Percentiles rank a stretch among this genome's conserved stretches.
Conservation (phyloP, 129 eudicot species). For the Centaurea solstitialis region DNA sequence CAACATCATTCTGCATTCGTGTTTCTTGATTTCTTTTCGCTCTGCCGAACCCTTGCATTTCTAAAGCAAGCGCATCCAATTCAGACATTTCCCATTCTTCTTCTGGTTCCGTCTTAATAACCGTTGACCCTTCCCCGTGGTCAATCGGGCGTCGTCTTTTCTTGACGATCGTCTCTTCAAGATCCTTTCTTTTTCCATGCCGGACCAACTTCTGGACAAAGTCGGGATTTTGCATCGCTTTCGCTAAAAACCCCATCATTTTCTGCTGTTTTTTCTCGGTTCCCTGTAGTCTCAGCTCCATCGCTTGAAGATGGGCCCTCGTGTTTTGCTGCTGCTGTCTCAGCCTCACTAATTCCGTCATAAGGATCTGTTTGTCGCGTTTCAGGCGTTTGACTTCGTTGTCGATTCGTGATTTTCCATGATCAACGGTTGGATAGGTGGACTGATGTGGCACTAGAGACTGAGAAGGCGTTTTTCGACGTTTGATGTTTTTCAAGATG, state of each 20-base stretch:
- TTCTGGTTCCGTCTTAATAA: constrained; percentile 58
- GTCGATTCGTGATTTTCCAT: constrained; percentile 60
- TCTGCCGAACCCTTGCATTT: constrained; percentile 87
- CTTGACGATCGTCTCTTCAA: constrained; percentile 58
- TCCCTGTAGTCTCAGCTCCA: constrained; percentile 79
- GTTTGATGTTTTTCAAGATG: constrained; percentile 61
- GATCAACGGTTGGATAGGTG: constrained; percentile 50
- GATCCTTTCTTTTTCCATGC: constrained; percentile 58
- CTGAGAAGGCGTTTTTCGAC: constrained; percentile 63
- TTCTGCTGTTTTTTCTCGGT: constrained; percentile 87
- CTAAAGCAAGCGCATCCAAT: constrained; percentile 87
- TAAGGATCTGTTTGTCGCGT: constrained; percentile 70
- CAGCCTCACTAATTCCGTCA: constrained; percentile 74
- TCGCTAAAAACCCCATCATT: constrained; percentile 95
- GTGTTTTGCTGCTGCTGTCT: constrained; percentile 78
- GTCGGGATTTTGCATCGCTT: constrained; percentile 87
- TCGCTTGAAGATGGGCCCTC: constrained; percentile 57
- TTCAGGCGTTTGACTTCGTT: constrained; percentile 61
- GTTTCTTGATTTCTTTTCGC: constrained; percentile 43
- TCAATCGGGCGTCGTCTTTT: constrained; percentile 62
- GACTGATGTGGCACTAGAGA: constrained; percentile 41
- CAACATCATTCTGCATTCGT: constrained; percentile 37
- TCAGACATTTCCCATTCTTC: constrained; percentile 76
- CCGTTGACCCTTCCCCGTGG: constrained; percentile 25
- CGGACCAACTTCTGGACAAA: constrained; percentile 64